phyloP scores from a whole-genome alignment of 1,284 basidiomycete genomes.

The Naganishia cerealis region DNA sequence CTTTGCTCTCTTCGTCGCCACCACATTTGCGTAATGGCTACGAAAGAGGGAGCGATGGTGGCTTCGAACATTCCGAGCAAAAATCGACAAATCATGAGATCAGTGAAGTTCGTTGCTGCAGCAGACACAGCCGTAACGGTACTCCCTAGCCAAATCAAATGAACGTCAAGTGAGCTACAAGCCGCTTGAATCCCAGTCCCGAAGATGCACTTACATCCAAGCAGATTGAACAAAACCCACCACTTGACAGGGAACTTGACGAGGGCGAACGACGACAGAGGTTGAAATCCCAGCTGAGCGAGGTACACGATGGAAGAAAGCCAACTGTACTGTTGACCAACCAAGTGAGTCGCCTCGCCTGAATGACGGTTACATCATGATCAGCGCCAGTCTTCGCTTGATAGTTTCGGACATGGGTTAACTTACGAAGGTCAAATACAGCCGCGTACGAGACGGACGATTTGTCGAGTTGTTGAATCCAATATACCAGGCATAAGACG shows the following conservation, averaged over 20 bases:
- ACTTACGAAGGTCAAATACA: constrained; percentile 43
- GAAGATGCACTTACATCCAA: neutral
- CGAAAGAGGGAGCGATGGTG: constrained; percentile 38
- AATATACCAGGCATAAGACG: constrained; percentile 19
- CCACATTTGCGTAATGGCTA: constrained; percentile 46
- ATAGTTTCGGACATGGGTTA: neutral
- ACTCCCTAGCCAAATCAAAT: constrained; percentile 33
- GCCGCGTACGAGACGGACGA: constrained; percentile 49
- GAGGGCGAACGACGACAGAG: constrained; percentile 45
- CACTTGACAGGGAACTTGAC: constrained; percentile 43
- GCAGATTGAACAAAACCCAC: constrained; percentile 45
- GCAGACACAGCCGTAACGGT: constrained; percentile 45
- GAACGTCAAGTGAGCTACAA: neutral
- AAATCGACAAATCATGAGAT: constrained; percentile 43
- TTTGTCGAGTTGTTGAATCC: constrained; percentile 45
- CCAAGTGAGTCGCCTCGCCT: constrained; percentile 29
- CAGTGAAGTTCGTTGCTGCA: constrained; percentile 44
- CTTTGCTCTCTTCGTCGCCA: constrained; percentile 45
- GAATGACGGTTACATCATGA: neutral
- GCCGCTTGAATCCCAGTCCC: neutral
- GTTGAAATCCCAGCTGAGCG: constrained; percentile 46
- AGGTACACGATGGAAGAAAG: constrained; percentile 44
- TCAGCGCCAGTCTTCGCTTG: neutral
- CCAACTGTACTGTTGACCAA: constrained; percentile 43
- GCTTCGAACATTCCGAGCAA: constrained; percentile 48